These are phyloP conservation scores for Neurospora sublineolata DNA, from an alignment of 495 filamentous ascomycete species.

Conservation along the genomic window DNA sequence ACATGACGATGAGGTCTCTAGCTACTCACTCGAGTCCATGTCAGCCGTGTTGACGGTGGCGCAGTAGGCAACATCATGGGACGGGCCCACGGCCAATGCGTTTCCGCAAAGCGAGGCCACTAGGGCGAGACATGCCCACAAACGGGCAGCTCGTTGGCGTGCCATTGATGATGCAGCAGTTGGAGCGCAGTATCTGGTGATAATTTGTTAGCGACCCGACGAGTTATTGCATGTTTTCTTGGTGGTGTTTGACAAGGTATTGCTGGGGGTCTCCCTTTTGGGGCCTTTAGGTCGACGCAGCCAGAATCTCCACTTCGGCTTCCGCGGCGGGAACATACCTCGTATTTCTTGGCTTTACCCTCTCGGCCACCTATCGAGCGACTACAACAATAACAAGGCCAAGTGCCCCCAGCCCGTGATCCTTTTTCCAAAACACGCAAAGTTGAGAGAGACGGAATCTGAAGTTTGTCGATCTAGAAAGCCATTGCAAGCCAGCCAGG, in stretches of 20 bases:
- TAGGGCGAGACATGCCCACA: slow-evolving; percentile 11
- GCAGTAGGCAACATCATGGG: slow-evolving; percentile 27
- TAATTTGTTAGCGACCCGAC: neutral
- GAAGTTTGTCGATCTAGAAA: neutral
- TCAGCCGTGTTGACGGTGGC: slow-evolving; percentile 28
- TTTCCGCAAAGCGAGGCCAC: slow-evolving; percentile 7
- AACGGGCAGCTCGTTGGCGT: slow-evolving; percentile 7
- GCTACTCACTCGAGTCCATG: slow-evolving; percentile 2
- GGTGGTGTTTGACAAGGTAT: neutral
- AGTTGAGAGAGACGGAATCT: neutral
- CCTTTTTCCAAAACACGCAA: neutral
- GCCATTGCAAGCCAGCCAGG: neutral
- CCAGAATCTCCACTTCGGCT: neutral
- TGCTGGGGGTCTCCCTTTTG: neutral
- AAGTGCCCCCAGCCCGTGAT: neutral
- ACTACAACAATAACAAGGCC: neutral
- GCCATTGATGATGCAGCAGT: slow-evolving; percentile 11
- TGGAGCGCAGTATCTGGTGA: neutral
- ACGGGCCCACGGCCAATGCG: slow-evolving; percentile 12
- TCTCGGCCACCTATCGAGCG: neutral
- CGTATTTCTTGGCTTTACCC: neutral
- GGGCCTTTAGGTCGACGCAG: neutral
- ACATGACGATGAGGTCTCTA: neutral
- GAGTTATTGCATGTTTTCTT: neutral
- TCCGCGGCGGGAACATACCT: neutral